Conservation (phyloP, 164 flowering plant species). For the Chimonanthus praecox region DNA sequence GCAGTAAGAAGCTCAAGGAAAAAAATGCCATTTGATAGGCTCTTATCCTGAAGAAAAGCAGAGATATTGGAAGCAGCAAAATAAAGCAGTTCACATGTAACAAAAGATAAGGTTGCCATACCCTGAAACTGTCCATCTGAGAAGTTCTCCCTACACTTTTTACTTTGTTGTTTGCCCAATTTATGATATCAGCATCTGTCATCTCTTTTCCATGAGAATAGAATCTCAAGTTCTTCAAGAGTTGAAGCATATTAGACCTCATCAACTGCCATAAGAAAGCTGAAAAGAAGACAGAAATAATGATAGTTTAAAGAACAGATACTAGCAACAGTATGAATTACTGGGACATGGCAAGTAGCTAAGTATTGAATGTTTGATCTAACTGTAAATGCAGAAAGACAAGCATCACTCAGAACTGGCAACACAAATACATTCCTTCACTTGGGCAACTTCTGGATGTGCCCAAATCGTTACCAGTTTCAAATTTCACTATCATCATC, state of each 20-base stretch:
- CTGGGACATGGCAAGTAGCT: too few relatives aligned
- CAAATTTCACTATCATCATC: neutral
- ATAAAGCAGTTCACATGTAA: neutral
- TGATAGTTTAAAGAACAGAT: neutral
- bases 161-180: conserved; percentile 84
- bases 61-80: neutral
- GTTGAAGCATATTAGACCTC: conserved; percentile 85
- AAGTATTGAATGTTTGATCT: too few relatives aligned
- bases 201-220: conserved; percentile 76
- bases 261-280: conserved; percentile 95
- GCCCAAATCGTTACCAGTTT: neutral
- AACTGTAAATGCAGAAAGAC: too few relatives aligned
- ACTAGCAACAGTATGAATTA: neutral
- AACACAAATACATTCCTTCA: neutral
- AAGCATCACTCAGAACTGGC: neutral
- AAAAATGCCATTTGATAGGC: conserved; percentile 70
- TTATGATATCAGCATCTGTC: conserved; percentile 69
- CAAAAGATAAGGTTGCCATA: conserved; percentile 9
- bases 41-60: conserved; percentile 59
- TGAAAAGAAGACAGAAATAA: conserved; percentile 27
- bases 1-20: conserved; percentile 92
- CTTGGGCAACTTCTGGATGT: neutral
- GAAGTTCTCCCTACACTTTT: conserved; percentile 58
- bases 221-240: conserved; percentile 73
- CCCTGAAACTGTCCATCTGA: conserved; percentile 88